Conservation (phyloP, 139 green algal genomes). For the Bryopsis sp. region DNA sequence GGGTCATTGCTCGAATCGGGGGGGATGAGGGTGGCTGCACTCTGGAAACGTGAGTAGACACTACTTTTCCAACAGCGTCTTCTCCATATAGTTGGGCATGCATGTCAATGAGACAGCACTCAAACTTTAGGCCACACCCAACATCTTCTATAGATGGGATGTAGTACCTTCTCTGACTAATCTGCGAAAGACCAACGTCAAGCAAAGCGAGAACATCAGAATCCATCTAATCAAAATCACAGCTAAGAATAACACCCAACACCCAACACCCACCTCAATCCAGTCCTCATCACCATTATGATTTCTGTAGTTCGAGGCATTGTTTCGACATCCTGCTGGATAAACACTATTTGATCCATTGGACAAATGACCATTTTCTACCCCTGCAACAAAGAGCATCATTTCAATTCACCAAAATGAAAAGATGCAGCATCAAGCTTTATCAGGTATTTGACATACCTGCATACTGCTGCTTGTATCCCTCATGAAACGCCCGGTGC, state of each 20-base stretch:
- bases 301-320: slow-evolving; percentile 38
- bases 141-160: slow-evolving; percentile 77
- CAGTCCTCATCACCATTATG: slow-evolving; percentile 57
- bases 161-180: slow-evolving; percentile 56
- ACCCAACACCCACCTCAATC: slow-evolving; percentile 53
- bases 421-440: no score
- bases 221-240: not conserved
- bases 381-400: no score
- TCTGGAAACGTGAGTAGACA: slow-evolving; percentile 24
- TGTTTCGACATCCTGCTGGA: no score
- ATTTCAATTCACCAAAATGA: no score
- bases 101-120: slow-evolving; percentile 38
- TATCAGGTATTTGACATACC: no score
- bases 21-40: slow-evolving; percentile 69
- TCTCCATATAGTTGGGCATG: slow-evolving; percentile 21
- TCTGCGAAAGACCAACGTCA: slow-evolving; percentile 27
- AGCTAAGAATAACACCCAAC: slow-evolving; percentile 5
- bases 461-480: no score
- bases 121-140: slow-evolving; percentile 79
- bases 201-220: slow-evolving; percentile 10
- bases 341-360: no score
- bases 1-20: slow-evolving; percentile 57
- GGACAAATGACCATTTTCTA: no score
- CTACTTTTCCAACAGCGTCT: not conserved
- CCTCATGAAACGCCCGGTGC: slow-evolving; percentile 86